Evolutionary conservation across 805 yeast species (phyloP), one percentile per base, ranked within the genome.

Genomic region (Pichia exigua): DNA sequence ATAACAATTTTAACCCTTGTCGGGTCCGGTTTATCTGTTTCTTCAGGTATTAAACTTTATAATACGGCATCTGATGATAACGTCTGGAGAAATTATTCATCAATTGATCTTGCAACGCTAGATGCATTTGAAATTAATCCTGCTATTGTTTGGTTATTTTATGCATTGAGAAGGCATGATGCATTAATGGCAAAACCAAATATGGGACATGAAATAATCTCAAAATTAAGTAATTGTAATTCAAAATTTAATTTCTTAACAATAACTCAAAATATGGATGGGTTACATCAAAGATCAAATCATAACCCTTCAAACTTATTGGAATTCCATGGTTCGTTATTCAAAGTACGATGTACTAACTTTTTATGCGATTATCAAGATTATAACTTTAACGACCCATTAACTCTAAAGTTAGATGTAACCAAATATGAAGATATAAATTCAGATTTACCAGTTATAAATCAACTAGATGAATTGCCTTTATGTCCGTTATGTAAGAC

Each of bases 91-190:
- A 80, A 80, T 54, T 85, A 79, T 68, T 84, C 84, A 48, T 81
- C 90, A 59, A 82, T 87, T 44, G 96, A 89, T 61, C 71, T 90
- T 44, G 96, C 96, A 9, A 89, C 96, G 0, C 96, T 95, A 0
- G 96, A 89, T 62, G 96, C 96, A 6, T 89, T 90, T 64, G 78
- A 82, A 53, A 72, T 73, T 20, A 91, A 89, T 62, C 96, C 97
- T 0, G 87, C 87, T 0, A 71, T 88, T 11, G 96, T 90, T 9
- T 89, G 97, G 97, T 92, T 87, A 62, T 89, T 86, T 60, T 89
- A 90, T 65, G 74, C 88, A 5, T 79, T 80, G 65, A 69, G 95
- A 54, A 64, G 97, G 44, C 74, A 69, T 45, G 72, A 72, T 46
- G 91, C 96, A 0, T 68, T 87, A 48, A 67, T 66, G 44, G 88